These are phyloP conservation scores for Whalleya microplaca DNA, from an alignment of 2,329 filamentous ascomycete species.

Conservation along the genomic window DNA sequence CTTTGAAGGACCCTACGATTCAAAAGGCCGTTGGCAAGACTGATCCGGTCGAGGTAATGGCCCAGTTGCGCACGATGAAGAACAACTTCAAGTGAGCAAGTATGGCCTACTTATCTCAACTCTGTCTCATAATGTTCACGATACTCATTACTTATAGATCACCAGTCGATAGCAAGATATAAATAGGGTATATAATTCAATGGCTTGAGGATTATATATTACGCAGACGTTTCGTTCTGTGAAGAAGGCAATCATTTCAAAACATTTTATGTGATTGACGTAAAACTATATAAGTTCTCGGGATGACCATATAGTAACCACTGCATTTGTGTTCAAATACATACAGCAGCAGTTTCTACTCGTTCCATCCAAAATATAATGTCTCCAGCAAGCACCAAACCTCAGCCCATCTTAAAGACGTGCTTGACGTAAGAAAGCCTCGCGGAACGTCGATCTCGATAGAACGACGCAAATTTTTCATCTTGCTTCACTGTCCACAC, in stretches of 20 bases:
- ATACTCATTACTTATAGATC: slow-evolving; percentile 31
- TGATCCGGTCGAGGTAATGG: slow-evolving; percentile 83
- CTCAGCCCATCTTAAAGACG: slow-evolving; percentile 28
- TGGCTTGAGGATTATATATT: background rate
- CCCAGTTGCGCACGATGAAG: slow-evolving; percentile 86
- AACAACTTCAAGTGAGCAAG: slow-evolving; percentile 69
- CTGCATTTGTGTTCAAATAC: background rate
- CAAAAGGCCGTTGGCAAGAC: slow-evolving; percentile 83
- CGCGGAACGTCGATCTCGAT: slow-evolving; percentile 26
- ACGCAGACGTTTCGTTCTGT: background rate
- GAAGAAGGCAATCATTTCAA: background rate
- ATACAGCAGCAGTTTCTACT: background rate
- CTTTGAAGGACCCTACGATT: slow-evolving; percentile 72
- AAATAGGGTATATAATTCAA: slow-evolving; percentile 5
- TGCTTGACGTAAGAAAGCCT: slow-evolving; percentile 23
- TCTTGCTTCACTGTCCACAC: slow-evolving; percentile 74
- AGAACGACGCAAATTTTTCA: slow-evolving; percentile 42
- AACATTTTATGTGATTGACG: too few relatives aligned
- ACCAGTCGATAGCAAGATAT: slow-evolving; percentile 40
- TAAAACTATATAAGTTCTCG: too few relatives aligned
- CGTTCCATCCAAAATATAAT: slow-evolving; percentile 8
- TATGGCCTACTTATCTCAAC: slow-evolving; percentile 17
- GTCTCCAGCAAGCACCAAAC: slow-evolving; percentile 38
- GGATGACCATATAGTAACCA: background rate
- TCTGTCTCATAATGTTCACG: background rate